phyloP scores from a whole-genome alignment of 305 asterid species.

The Solanum hybrid region DNA sequence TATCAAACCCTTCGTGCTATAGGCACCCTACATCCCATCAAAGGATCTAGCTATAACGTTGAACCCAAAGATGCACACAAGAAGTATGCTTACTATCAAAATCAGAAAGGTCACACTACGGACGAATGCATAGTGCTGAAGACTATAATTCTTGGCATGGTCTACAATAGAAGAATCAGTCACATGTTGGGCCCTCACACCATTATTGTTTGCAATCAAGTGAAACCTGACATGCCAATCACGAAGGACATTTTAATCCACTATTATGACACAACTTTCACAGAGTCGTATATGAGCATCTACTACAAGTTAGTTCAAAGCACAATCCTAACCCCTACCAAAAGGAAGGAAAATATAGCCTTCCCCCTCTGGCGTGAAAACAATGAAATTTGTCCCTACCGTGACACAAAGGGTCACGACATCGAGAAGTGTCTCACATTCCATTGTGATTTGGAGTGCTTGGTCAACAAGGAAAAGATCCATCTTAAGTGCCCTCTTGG shows the following conservation, averaged over 20 bases:
- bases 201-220: neutral
- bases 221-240: neutral
- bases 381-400: neutral
- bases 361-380: neutral
- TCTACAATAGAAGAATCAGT: neutral
- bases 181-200: neutral
- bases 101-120: neutral
- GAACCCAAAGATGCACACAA: neutral
- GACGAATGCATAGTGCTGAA: neutral
- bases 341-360: neutral
- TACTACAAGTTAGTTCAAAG: neutral
- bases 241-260: neutral
- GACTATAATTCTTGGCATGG: neutral
- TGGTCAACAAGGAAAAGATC: neutral
- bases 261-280: too few species aligned
- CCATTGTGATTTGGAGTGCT: neutral
- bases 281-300: neutral
- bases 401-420: neutral
- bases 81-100: neutral
- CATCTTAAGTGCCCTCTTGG: neutral
- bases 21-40: neutral
- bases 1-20: neutral
- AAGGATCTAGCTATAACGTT: neutral
- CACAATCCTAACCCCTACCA: neutral
- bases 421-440: neutral